phyloP scores from a whole-genome alignment of 495 filamentous ascomycete genomes.

The Pyrenula aspistea region DNA sequence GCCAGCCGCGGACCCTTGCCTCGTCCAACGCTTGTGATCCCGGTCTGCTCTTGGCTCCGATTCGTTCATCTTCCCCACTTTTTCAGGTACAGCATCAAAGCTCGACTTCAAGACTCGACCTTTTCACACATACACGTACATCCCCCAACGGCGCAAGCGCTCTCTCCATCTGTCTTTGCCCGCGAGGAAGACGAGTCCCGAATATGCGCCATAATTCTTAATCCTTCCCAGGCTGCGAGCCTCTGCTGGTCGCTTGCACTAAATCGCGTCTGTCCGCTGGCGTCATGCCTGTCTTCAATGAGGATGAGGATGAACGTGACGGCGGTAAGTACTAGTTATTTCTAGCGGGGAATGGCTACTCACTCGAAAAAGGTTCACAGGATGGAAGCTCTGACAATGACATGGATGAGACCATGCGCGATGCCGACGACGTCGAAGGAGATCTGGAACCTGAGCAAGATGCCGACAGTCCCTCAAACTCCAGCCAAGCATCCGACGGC shows the following conservation, averaged over 20 bases:
- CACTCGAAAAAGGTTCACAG: constrained; percentile 32
- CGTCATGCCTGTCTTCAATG: constrained; percentile 15
- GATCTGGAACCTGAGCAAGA: constrained; percentile 55
- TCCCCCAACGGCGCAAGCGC: too few relatives aligned
- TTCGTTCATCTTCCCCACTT: not conserved
- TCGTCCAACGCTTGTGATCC: not conserved
- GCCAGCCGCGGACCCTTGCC: not conserved
- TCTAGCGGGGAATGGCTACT: too few relatives aligned
- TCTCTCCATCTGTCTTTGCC: too few relatives aligned
- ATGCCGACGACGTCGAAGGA: constrained; percentile 44
- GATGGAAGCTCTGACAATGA: constrained; percentile 62
- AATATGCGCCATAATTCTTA: too few relatives aligned
- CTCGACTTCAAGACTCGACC: too few relatives aligned
- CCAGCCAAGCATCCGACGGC: constrained; percentile 33
- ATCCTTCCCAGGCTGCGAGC: too few relatives aligned
- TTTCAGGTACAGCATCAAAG: not conserved
- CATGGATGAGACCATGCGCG: constrained; percentile 55
- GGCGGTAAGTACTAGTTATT: too few relatives aligned
- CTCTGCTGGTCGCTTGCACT: too few relatives aligned
- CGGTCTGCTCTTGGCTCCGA: not conserved
- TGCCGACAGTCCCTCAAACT: constrained; percentile 36
- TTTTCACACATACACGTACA: too few relatives aligned
- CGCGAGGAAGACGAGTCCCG: too few relatives aligned
- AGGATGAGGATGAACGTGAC: constrained; percentile 46
- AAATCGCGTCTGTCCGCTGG: not conserved